Conservation (phyloP, 192 early-diverging fungal species). For the Paraglomus brasilianum region DNA sequence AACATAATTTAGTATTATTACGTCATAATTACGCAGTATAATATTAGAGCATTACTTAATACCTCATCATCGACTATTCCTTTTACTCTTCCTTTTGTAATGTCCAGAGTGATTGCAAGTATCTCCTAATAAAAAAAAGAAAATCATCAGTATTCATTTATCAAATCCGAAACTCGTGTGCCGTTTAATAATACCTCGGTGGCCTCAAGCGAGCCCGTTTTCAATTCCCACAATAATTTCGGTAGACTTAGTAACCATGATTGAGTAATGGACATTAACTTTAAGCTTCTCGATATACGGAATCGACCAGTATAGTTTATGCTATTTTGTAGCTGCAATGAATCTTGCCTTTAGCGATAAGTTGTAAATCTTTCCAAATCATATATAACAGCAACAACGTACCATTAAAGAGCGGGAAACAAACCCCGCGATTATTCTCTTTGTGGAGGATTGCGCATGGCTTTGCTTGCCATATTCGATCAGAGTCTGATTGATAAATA, state of each 20-base stretch:
- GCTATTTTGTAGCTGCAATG: constrained; percentile 40
- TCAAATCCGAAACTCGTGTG: not conserved
- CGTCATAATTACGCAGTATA: too few relatives aligned
- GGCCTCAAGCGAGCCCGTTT: constrained; percentile 45
- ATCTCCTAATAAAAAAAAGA: constrained; percentile 32
- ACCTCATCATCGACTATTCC: constrained; percentile 38
- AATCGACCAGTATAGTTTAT: constrained; percentile 39
- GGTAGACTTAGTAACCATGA: constrained; percentile 47
- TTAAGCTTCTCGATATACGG: constrained; percentile 22
- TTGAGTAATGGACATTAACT: constrained; percentile 32
- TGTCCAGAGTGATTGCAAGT: constrained; percentile 35
- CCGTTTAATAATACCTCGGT: constrained; percentile 33
- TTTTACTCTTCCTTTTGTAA: constrained; percentile 38
- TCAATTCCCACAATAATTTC: constrained; percentile 53
- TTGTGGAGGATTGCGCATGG: constrained; percentile 38
- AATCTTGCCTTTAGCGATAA: too few relatives aligned
- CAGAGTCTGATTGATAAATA: constrained; percentile 30
- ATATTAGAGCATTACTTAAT: not conserved
- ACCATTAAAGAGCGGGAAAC: constrained; percentile 27
- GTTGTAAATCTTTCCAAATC: not conserved
- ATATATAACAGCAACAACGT: not conserved
- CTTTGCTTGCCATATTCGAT: constrained; percentile 32
- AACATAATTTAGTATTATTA: too few relatives aligned
- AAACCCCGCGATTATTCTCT: constrained; percentile 33
- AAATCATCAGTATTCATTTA: not conserved